Evolutionary conservation across 1,139 yeast species (phyloP).

Genomic region (Kazachstania sp.): DNA sequence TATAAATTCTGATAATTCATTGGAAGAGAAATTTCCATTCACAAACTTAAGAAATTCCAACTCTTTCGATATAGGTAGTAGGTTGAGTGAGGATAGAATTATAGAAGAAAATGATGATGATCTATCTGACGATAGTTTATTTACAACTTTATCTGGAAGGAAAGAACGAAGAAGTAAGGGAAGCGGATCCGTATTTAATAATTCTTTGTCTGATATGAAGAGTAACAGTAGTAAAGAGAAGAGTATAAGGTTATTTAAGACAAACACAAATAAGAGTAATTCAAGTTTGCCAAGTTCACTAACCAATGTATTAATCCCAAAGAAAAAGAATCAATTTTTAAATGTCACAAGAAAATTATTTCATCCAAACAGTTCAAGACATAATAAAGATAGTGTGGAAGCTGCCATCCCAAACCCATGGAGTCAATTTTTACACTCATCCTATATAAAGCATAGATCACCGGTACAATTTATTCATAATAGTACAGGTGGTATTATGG

Average conservation of each 20-base stretch:
- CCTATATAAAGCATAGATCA: conserved; percentile 26
- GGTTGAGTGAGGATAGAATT: not conserved
- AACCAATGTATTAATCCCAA: conserved; percentile 1
- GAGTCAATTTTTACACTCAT: conserved; percentile 28
- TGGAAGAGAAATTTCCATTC: conserved; percentile 4
- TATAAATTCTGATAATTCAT: conserved; percentile 6
- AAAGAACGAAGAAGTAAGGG: conserved; percentile 1
- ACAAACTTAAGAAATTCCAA: conserved; percentile 3
- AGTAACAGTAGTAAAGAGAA: conserved; percentile 4
- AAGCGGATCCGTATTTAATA: conserved; percentile 6
- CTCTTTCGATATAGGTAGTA: conserved; percentile 4
- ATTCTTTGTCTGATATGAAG: not conserved
- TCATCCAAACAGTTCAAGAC: conserved; percentile 16
- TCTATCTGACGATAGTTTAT: conserved; percentile 1
- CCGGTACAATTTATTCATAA: conserved; percentile 26
- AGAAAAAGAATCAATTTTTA: conserved; percentile 10
- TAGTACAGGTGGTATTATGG: conserved; percentile 19
- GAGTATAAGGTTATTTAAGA: conserved; percentile 2
- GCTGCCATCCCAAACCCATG: conserved; percentile 21
- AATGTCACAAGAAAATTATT: conserved; percentile 20
- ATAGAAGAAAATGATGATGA: conserved; percentile 3
- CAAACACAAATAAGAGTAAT: conserved; percentile 10
- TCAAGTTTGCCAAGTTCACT: conserved; percentile 6
- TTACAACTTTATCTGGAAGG: conserved; percentile 1
- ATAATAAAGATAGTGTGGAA: conserved; percentile 16